Evolutionary conservation across 768 basidiomycete species (phyloP), one percentile per base, ranked within the genome.

Genomic region (Podaxis mareebaensis): DNA sequence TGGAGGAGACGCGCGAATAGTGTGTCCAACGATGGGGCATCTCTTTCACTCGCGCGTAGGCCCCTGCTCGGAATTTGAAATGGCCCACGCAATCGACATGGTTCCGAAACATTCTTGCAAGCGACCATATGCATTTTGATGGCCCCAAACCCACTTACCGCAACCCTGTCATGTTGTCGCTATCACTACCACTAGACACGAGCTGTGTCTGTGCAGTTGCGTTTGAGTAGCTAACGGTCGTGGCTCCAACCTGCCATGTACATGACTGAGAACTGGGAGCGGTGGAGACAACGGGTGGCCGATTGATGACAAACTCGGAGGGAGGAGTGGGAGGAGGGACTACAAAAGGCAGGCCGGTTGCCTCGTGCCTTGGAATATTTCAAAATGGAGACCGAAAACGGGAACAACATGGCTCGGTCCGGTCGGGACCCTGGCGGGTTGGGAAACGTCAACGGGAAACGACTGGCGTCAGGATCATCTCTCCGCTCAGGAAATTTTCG

Each of bases 101-200:
- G 33, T 22, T 38, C 58, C 58, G 58, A 51, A 59, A 59, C 58
- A 59, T 48, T 59, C 46, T 24, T 12, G 12, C 33, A n/a, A 20
- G 58, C 30, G 30, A 36, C 46, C 26, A 15, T 30, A 30, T 61
- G 42, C 61, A 62, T 62, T 62, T 48, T 62, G 61, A 62, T 62
- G 61, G 22, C 61, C 53, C 61, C 61, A 22, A 15, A 26, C 4
- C 40, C 48, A 39, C 49, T 42, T 33, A 12, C 24, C 24, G 20
- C 59, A 55, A 49, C 62, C 57, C 53, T 64, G 64, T 30, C 64
- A 58, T 20, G 28, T 36, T 48, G 66, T 67, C 65, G 63, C 68
- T 66, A 69, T 66, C 66, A 62, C 65, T 62, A 67, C 66, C 7
- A 30, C 61, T 57, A 38, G 40, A 53, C 60, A 44, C 61, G 44